These are phyloP conservation scores for Parasarocladium wereldwijsianum DNA, from an alignment of 2,329 filamentous ascomycete species.

Conservation along the genomic window DNA sequence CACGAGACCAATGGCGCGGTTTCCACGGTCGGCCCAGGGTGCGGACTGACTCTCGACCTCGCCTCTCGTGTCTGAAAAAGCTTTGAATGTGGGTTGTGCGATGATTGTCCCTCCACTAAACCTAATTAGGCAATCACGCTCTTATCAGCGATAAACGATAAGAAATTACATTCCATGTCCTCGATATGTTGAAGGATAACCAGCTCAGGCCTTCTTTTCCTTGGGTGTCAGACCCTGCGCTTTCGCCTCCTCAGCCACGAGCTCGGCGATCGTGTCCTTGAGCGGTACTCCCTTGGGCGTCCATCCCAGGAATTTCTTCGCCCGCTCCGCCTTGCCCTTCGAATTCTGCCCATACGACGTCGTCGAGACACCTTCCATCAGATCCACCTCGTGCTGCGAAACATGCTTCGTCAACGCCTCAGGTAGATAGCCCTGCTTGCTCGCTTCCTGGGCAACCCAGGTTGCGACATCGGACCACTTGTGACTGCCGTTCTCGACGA, in stretches of 20 bases:
- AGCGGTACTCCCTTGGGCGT: conserved; percentile 19
- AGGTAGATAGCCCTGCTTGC: conserved; percentile 16
- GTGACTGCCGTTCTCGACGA: conserved; percentile 47
- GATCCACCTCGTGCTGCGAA: conserved; percentile 13
- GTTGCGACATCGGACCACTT: conserved; percentile 46
- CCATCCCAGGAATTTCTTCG: conserved; percentile 32
- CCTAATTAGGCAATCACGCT: no score
- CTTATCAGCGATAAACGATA: no score
- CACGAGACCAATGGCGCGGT: no score
- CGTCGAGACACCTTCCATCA: conserved; percentile 12
- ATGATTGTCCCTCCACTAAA: no score
- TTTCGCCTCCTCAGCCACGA: conserved; percentile 23
- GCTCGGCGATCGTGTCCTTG: conserved; percentile 22
- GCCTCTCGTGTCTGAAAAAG: no score
- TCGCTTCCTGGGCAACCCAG: conserved; percentile 38
- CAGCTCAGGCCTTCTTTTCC: conserved; percentile 9
- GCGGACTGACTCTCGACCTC: no score
- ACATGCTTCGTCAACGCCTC: conserved; percentile 14
- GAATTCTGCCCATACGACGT: conserved; percentile 25
- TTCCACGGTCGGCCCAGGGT: no score
- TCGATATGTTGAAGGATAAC: no score
- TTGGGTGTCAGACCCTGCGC: conserved; percentile 18
- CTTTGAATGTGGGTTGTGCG: no score
- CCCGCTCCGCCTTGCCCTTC: conserved; percentile 25
- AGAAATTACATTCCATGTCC: no score